Base-by-base conservation (phyloP, 2,329 filamentous ascomycete genomes). In the Dothideomycetes sp. region DNA sequence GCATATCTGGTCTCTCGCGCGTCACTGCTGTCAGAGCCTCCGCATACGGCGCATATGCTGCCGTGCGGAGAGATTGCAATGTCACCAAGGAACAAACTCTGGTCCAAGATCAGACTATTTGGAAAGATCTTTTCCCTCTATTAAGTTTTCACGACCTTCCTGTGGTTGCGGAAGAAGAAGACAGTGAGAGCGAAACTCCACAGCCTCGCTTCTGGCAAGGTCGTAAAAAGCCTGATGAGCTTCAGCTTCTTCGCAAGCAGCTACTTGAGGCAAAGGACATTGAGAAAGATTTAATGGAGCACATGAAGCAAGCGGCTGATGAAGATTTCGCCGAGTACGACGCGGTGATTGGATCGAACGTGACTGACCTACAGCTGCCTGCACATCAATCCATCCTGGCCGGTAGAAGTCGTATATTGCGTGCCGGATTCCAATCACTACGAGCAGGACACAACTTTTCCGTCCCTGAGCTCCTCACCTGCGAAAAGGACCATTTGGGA, bases 1-100 rank as follows among this genome's bases (percentile, higher is more conserved):
- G 91, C 43, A 78, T 98, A 7, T 82, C 91, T 1, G 87, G 84
- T 29, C 75, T 98, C 42, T 94, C 86, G 2, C 80, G 87, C 24
- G 85, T 93, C 11, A 73, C 82, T 22, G 80, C 80, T 3, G 88
- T 96, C 6, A 75, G 87, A 49, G 89, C 87, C 51, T 96, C 91
- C 23, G 76, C 82, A 0, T 94, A 84, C 61, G 91, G 91, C 4
- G 84, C 89, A 0, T 96, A 89, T 65, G 84, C 86, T 23, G 87
- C 86, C 3, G 74, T 94, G 32, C 78, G 91, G 33, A 82, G 82
- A 54, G 88, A 95, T 52, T 85, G 80, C 47, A 79, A 88, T 54
- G 78, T 94, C 19, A 84, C 88, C 41, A 78, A 76, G 37, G 78
- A 82, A 16, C 73, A 79, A 48, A 78, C 94, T 25, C 63, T 68